Base-by-base conservation (phyloP, 148 eudicot genomes). In the Rhododendron williamsianum region DNA sequence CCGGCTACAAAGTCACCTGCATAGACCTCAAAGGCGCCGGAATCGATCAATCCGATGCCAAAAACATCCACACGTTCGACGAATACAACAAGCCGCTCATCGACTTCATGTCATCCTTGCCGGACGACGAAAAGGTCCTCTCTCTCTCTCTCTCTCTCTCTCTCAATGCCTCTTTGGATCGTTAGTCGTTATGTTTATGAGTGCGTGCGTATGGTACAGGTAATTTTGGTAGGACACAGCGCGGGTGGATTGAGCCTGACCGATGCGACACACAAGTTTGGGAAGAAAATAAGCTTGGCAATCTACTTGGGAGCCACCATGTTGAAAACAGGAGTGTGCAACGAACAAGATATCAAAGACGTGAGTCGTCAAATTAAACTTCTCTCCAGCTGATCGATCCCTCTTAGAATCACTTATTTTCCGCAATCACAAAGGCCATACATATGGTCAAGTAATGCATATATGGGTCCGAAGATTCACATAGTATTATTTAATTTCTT, bases 181-280 rank as follows among this genome's bases (percentile, higher is more conserved):
- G 0, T 58, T 58, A 19, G 65, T 58, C 25, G 9, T 21, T 21
- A 21, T 58, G 23, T 65, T n/a, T 23, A 63, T 63, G 0, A 0
- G 9, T 7, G 25, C 3, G 25, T 11, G 7, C 67, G 15, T 67
- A 18, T n/a, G 9, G 11, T 13, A 86, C 90, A 94, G 97, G 98
- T 95, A 63, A 91, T 95, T 52, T 82, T 95, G 90, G 98, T 95
- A 9, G 98, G 98, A n/a, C 95, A 94, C 74, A 95, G 98, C 76
- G 98, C 98, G 0, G 98, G 98, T 56, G 98, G 98, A 21, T 84
- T 94, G 46, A 95, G 95, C 56, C 81, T 95, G 41, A 94, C 94
- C 0, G 93, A 92, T 30, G 94, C 90, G 11, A 90, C 87, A 35
- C 92, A 92, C 87, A 93, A 89, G 89, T 93, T 90, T 74, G 88